Evolutionary conservation across 148 eudicot species (phyloP), one percentile per base, ranked within the genome.

Genomic region (Silene latifolia): DNA sequence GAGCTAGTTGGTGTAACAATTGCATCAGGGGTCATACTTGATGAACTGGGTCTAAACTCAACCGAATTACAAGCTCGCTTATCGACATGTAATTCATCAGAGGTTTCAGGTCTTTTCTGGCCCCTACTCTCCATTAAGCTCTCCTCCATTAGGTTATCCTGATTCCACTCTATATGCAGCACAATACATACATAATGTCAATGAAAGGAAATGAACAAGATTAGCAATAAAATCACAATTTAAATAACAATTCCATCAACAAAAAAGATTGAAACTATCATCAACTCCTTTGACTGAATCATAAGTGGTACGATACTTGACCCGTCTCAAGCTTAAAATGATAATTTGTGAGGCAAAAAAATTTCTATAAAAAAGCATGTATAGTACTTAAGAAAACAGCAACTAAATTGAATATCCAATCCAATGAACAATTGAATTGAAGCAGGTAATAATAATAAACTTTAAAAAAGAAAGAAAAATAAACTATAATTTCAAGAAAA

Each of bases 1-100:
- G 79, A 47, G 56, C 68, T 79, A 20, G 73, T 21, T 42, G 89
- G 67, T 69, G 71, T 80, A 61, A 75, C 81, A 67, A 74, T 77
- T 19, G 84, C 74, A 77, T 82, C 85, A 62, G 85, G 86, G 35
- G 86, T 71, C 78, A 88, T 85, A 73, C 56, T 85, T 4, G 96
- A 94, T 44, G 97, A 83, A 79, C 96, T 90, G 21, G 98, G 90
- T 72, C 86, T 86, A 69, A 76, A 80, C 62, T 91, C 96, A 66
- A 85, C 58, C 14, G 97, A 89, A 81, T 83, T 94, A 81, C 98
- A 94, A 7, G 90, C 85, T 42, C 98, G 80, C 81, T 95, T 95
- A 77, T 95, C 98, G 2, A 92, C 90, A 2, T 96, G 97, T 83
- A 92, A 27, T 63, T 80, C 91, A 19, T 90, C 97, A 69, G 74